These are phyloP conservation scores for Strombidium stylifer DNA, from an alignment of 73 alveolate genomes.

Conservation along the genomic window DNA sequence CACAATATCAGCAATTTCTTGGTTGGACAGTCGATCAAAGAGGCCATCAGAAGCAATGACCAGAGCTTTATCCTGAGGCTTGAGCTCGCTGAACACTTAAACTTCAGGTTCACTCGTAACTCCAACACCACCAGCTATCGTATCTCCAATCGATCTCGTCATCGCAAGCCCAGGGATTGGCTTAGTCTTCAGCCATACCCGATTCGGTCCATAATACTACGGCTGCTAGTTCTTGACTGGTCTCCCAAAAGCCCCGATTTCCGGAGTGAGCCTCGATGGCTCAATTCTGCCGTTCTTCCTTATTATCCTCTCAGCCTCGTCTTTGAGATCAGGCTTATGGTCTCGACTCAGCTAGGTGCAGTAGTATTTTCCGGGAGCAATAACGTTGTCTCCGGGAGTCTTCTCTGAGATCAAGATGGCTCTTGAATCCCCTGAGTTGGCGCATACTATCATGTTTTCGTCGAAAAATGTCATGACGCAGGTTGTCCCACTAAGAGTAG, in stretches of 20 bases:
- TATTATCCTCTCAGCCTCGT: constrained; percentile 45
- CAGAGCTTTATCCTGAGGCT: constrained; percentile 15
- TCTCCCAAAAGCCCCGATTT: constrained; percentile 15
- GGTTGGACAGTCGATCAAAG: constrained; percentile 56
- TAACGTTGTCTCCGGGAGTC: constrained; percentile 1
- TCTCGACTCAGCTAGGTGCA: constrained; percentile 34
- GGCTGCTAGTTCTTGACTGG: too few species aligned
- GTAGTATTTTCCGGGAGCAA: too few species aligned
- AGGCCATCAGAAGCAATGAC: constrained; percentile 65
- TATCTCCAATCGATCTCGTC: constrained; percentile 60
- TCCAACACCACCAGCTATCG: constrained; percentile 61
- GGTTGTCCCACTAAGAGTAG: constrained; percentile 50
- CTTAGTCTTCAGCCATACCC: constrained; percentile 55
- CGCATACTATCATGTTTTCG: constrained; percentile 41
- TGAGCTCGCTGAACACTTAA: background rate
- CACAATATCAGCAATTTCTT: constrained; percentile 2
- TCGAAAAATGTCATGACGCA: constrained; percentile 14
- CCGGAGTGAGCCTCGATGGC: constrained; percentile 15
- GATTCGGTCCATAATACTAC: constrained; percentile 43
- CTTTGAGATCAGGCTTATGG: constrained; percentile 54
- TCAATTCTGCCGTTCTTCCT: constrained; percentile 43
- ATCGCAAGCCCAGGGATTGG: constrained; percentile 65
- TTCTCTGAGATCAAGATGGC: constrained; percentile 45
- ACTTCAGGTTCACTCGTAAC: constrained; percentile 53
- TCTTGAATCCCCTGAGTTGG: constrained; percentile 64